Base-by-base conservation (phyloP, 2,329 filamentous ascomycete genomes). In the Clonostachys rhizophaga region DNA sequence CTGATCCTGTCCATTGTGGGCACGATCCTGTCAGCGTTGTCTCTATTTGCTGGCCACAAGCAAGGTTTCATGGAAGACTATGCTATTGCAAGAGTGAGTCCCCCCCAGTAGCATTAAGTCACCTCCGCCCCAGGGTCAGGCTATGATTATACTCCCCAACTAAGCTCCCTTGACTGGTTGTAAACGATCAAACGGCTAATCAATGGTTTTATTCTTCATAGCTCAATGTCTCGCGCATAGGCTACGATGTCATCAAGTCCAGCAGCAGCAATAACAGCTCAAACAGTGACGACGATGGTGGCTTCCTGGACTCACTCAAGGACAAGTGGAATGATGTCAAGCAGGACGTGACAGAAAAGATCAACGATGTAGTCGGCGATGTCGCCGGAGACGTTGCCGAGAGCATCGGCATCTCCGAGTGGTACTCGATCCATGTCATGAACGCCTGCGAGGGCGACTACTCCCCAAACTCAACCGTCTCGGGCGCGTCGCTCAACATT, bases 401-500 rank as follows among this genome's bases (percentile, higher is more conserved):
- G 12, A 61, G 65, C n/a, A 59, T 77, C 30, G 72, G 74, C 20
- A 68, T 78, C 47, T 66, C 68, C 1, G 63, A 77, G 50, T 78
- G 74, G 74, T 78, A 77, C 54, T 76, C 72, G 14, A 50, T 78
- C 33, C 74, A 78, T 52, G 53, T 78, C 54, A 71, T 74, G 70
- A 64, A 66, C 37, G 58, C 64, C 5, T 78, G 74, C 57, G 61
- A 75, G 54, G 74, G 74, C 42, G 53, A 65, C 52, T 78, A 67
- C 51, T 62, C 64, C 39, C 71, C 71, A 33, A 73, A 75, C 46
- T 63, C 65, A 2, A 72, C 71, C 5, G 59, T 47, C 9, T 53
- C 59, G 4, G 55, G 56, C 24, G 58, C 66, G 13, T 64, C 63
- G 49, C 65, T 68, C 49, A 74, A 74, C 49, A 60, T 69, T 16